These are phyloP conservation scores for Thalassiosira allenii DNA, from an alignment of 352 stramenopile species.

Conservation along the genomic window DNA sequence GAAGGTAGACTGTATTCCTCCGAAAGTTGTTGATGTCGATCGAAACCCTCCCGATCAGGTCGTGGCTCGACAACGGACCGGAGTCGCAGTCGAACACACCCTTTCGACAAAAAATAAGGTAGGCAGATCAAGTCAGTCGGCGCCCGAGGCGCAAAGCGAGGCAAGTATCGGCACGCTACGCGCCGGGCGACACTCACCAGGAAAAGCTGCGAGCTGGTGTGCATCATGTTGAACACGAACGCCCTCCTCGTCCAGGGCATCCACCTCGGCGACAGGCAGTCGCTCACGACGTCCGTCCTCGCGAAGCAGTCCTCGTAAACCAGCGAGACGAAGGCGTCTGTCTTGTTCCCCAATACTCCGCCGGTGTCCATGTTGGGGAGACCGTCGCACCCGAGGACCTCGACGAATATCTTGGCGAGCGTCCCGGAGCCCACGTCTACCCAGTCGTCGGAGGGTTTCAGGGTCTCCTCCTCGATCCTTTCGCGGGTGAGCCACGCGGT, in stretches of 20 bases:
- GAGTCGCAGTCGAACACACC: slow-evolving; percentile 80
- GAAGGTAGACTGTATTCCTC: slow-evolving; percentile 66
- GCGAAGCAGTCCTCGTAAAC: slow-evolving; percentile 76
- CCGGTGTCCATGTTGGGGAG: slow-evolving; percentile 82
- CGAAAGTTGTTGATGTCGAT: slow-evolving; percentile 77
- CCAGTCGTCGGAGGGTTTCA: slow-evolving; percentile 68
- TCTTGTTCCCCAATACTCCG: slow-evolving; percentile 68
- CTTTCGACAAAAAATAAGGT: no score
- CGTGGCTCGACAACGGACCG: slow-evolving; percentile 55
- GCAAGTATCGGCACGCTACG: no score
- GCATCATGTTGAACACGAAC: slow-evolving; percentile 78
- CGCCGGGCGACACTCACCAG: no score
- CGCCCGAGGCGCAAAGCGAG: no score
- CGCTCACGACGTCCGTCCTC: slow-evolving; percentile 78
- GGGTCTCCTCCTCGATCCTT: slow-evolving; percentile 61
- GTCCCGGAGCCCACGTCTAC: slow-evolving; percentile 64
- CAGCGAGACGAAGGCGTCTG: slow-evolving; percentile 77
- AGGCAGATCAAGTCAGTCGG: no score
- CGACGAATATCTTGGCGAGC: slow-evolving; percentile 71
- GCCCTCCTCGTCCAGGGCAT: slow-evolving; percentile 78
- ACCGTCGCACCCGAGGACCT: slow-evolving; percentile 71
- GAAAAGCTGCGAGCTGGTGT: slow-evolving; percentile 71
- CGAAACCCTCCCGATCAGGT: slow-evolving; percentile 73
- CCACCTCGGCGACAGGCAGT: slow-evolving; percentile 77
- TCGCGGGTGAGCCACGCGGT: slow-evolving; percentile 77